Evolutionary conservation across 75 land plant species (phyloP).

Genomic region (Pinus tabuliformis): DNA sequence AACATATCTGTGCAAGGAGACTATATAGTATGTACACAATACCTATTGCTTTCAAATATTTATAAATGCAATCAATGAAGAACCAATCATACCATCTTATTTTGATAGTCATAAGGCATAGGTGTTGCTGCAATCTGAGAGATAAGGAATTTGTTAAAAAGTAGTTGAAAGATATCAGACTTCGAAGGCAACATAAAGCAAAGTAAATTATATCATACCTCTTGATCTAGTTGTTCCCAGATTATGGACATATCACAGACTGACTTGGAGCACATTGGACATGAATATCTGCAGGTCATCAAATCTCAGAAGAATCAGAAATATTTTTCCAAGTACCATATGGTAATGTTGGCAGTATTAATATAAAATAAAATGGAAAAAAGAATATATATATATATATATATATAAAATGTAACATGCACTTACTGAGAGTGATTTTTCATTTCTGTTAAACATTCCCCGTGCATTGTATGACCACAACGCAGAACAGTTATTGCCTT

Average conservation of each 20-base stretch:
- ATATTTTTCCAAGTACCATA: background rate
- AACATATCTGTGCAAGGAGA: background rate
- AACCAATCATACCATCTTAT: conserved; percentile 53
- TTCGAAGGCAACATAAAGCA: background rate
- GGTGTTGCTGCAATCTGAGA: conserved; percentile 79
- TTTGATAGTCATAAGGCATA: conserved; percentile 75
- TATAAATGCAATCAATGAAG: background rate
- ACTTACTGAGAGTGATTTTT: conserved; percentile 68
- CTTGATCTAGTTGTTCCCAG: conserved; percentile 78
- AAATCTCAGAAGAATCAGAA: background rate
- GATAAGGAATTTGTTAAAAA: conserved; percentile 1
- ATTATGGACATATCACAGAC: conserved; percentile 73
- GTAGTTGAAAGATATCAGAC: background rate
- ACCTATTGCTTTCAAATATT: background rate
- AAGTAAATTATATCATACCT: conserved; percentile 35
- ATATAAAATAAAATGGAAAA: background rate
- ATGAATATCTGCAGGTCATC: conserved; percentile 48
- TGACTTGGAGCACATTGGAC: conserved; percentile 93
- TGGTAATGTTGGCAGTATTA: background rate
- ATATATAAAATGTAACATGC: background rate
- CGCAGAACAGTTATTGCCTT: conserved; percentile 72
- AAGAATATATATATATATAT: background rate
- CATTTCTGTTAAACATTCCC: conserved; percentile 84
- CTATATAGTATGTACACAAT: background rate
- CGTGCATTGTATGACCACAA: conserved; percentile 97